Evolutionary conservation across 2,329 filamentous ascomycete genomes (phyloP).

Genomic region (Rachicladosporium sp.): DNA sequence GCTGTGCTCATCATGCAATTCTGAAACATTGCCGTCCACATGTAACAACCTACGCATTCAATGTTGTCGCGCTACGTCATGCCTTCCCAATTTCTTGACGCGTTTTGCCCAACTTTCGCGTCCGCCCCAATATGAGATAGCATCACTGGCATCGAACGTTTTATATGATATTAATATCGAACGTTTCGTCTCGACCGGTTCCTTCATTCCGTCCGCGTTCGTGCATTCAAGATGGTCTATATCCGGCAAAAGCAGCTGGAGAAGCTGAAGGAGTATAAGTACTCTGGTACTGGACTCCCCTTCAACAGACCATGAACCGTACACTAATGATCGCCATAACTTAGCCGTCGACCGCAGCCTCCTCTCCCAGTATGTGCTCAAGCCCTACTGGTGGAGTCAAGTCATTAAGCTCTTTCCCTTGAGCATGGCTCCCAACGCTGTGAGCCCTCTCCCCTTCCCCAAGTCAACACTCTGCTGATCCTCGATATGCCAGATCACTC

Average conservation of each 20-base stretch:
- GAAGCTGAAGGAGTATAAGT: slow-evolving; percentile 88
- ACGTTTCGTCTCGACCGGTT: too few relatives aligned
- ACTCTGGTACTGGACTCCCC: slow-evolving; percentile 32
- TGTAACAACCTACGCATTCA: too few relatives aligned
- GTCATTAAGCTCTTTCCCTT: slow-evolving; percentile 92
- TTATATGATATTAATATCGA: too few relatives aligned
- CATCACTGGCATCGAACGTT: too few relatives aligned
- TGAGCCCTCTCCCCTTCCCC: slow-evolving; percentile 19
- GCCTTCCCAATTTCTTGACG: too few relatives aligned
- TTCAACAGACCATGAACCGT: not conserved
- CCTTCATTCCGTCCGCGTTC: too few relatives aligned
- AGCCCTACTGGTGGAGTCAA: slow-evolving; percentile 92
- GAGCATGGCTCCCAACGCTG: slow-evolving; percentile 65
- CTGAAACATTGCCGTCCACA: too few relatives aligned
- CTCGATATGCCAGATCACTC: slow-evolving; percentile 51
- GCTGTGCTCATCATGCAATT: too few relatives aligned
- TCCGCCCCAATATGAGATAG: too few relatives aligned
- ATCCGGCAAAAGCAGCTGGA: slow-evolving; percentile 83
- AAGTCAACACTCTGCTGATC: too few relatives aligned
- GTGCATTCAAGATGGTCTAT: slow-evolving; percentile 60
- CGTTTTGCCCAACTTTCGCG: too few relatives aligned
- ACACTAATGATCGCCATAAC: not conserved
- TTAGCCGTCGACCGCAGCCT: slow-evolving; percentile 76
- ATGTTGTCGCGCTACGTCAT: too few relatives aligned
- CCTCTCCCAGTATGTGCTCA: slow-evolving; percentile 82